Conservation (phyloP, 2,329 filamentous ascomycete genomes). For the Hypocrella siamensis region DNA sequence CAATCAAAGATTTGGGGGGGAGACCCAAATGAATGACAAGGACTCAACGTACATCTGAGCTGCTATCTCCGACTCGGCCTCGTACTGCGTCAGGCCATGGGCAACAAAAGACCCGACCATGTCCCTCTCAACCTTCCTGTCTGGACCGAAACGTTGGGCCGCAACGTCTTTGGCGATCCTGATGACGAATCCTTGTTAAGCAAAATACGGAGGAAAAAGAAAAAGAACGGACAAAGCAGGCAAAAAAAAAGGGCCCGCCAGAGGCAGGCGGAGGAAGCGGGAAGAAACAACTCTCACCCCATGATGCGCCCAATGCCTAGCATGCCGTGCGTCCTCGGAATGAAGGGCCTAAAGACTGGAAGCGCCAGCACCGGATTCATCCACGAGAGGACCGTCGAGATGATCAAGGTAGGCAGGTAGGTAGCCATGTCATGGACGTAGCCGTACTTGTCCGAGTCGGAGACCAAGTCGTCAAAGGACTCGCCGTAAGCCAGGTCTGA, state of each 20-base stretch:
- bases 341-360: constrained; percentile 21
- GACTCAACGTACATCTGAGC: constrained; percentile 15
- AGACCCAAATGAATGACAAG: not conserved
- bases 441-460: constrained; percentile 29
- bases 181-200: not conserved
- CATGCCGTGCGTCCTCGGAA: constrained; percentile 23
- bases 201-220: no score
- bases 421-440: constrained; percentile 27
- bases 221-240: no score
- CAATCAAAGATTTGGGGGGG: not conserved
- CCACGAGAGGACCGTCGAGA: constrained; percentile 7
- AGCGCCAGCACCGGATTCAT: constrained; percentile 19
- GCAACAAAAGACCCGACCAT: constrained; percentile 32
- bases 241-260: no score
- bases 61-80: constrained; percentile 28
- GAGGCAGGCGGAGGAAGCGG: no score
- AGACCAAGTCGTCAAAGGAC: constrained; percentile 31
- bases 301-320: constrained; percentile 25
- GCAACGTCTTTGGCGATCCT: constrained; percentile 28
- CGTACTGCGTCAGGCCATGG: constrained; percentile 20
- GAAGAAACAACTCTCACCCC: no score
- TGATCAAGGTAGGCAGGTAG: constrained; percentile 8
- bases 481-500: constrained; percentile 35
- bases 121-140: constrained; percentile 27
- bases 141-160: constrained; percentile 25